These are phyloP conservation scores for Triticum aestivum DNA, from an alignment of 176 grass and related monocot genomes.

Conservation along the genomic window IWGSC_CS_RefSeq_v2.1 NC_057812.1:640864394-640864893, in stretches of 20 bases:
- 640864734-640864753: not conserved
- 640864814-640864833: too few relatives aligned
- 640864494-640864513: too few relatives aligned
- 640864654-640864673: not conserved
- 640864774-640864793: too few relatives aligned
- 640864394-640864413: not conserved
- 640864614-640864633: not conserved
- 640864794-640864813: too few relatives aligned
- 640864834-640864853: too few relatives aligned
- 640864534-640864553: too few relatives aligned
- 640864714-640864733: not conserved
- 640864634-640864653: not conserved
- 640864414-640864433: slow-evolving; percentile 18
- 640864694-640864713: not conserved
- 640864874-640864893: too few relatives aligned
- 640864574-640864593: not conserved
- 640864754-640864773: slow-evolving; percentile 12
- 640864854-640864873: too few relatives aligned
- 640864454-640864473: not conserved
- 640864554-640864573: too few relatives aligned
- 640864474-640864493: too few relatives aligned
- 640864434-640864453: not conserved
- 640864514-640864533: not conserved
- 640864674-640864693: not conserved
- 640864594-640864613: not conserved